These are phyloP conservation scores for Drechslera avenae DNA, from an alignment of 2,329 filamentous ascomycete species.

Conservation along the genomic window DNA sequence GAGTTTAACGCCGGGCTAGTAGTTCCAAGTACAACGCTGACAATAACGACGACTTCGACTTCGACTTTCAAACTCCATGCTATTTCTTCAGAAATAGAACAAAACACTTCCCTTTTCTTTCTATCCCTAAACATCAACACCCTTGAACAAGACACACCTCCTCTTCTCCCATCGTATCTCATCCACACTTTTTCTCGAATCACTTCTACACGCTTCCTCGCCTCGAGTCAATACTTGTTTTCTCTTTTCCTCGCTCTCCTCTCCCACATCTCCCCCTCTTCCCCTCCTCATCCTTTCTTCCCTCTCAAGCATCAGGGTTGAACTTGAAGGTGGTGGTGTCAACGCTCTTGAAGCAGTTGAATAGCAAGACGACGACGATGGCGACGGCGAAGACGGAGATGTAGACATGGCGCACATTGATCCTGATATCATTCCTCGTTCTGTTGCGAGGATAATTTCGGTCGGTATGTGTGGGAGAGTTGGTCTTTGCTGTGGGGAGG, in stretches of 20 bases:
- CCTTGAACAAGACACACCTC: constrained; percentile 30
- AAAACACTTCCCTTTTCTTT: neutral
- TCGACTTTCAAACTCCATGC: too few species aligned
- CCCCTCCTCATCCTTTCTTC: too few species aligned
- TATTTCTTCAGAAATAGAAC: too few species aligned
- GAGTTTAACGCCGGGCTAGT: too few species aligned
- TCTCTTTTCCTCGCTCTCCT: too few species aligned
- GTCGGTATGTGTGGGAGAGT: neutral
- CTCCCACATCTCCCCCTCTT: too few species aligned
- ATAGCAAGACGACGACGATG: neutral
- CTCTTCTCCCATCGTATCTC: constrained; percentile 3
- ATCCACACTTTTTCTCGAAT: constrained; percentile 2
- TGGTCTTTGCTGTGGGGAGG: neutral
- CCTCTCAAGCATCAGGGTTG: too few species aligned
- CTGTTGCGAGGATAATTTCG: constrained; percentile 27
- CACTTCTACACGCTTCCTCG: constrained; percentile 17
- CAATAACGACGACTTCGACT: too few species aligned
- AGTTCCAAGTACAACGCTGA: too few species aligned
- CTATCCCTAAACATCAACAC: constrained; percentile 17
- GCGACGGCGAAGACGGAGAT: neutral
- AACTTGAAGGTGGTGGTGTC: too few species aligned
- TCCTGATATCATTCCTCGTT: constrained; percentile 27
- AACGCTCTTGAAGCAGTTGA: neutral
- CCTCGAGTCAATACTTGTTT: constrained; percentile 6
- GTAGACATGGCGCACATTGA: constrained; percentile 7